Conservation (phyloP, 2,329 filamentous ascomycete species). For the Akanthomyces lecanii region DNA sequence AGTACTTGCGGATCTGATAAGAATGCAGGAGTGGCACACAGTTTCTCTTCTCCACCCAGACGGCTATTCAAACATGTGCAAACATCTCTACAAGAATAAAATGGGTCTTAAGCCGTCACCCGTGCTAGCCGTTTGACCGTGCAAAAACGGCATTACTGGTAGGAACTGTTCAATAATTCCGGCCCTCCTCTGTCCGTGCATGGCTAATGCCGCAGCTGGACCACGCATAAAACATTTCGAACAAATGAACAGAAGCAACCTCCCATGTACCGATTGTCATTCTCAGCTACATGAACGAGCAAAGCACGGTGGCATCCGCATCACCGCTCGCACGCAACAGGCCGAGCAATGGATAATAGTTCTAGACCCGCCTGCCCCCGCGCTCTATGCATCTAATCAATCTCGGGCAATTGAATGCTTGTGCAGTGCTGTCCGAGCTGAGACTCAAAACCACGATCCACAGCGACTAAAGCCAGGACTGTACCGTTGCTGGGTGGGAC, state of each 20-base stretch:
- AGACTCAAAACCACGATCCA: neutral
- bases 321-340: neutral
- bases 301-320: neutral
- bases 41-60: neutral
- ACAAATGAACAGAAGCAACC: neutral
- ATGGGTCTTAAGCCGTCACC: too few relatives aligned
- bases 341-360: neutral
- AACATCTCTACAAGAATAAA: too few relatives aligned
- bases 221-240: neutral
- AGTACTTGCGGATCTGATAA: conserved; percentile 15
- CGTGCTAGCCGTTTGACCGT: too few relatives aligned
- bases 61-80: neutral
- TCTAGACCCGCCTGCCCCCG: neutral
- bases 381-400: neutral
- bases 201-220: neutral
- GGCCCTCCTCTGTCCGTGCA: neutral
- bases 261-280: neutral
- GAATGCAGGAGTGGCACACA: neutral
- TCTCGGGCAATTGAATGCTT: neutral
- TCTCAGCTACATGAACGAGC: neutral
- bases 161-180: neutral
- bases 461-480: neutral
- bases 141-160: neutral
- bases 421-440: neutral
- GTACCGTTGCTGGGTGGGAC: too few relatives aligned